These are phyloP conservation scores for Suillus weaverae DNA, from an alignment of 768 basidiomycete genomes.

Conservation along the genomic window DNA sequence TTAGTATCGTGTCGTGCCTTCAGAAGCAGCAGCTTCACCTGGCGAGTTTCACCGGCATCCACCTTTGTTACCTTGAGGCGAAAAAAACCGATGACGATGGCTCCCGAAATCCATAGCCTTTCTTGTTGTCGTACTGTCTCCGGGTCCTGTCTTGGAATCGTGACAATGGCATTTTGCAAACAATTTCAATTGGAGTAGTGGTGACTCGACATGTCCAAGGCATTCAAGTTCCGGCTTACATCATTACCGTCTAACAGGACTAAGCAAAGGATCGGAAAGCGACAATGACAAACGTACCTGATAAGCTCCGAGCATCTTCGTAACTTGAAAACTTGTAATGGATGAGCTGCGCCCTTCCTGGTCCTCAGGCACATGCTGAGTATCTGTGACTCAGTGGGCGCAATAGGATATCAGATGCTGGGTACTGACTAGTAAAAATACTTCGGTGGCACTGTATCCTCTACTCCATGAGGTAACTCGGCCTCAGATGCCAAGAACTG, in stretches of 20 bases:
- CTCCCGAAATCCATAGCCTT: background rate
- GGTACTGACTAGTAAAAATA: background rate
- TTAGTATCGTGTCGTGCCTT: slow-evolving; percentile 22
- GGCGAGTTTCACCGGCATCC: slow-evolving; percentile 50
- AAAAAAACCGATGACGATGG: background rate
- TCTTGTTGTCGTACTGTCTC: background rate
- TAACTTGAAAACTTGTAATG: background rate
- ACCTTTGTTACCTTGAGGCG: slow-evolving; percentile 26
- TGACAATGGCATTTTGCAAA: background rate
- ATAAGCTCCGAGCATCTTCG: too few relatives aligned
- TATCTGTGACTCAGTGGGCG: background rate
- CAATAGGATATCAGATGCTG: background rate
- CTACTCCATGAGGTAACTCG: background rate
- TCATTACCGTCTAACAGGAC: too few relatives aligned
- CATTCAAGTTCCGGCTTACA: background rate
- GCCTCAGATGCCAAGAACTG: background rate
- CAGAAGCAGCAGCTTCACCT: slow-evolving; percentile 39
- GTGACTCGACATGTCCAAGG: background rate
- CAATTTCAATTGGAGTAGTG: background rate
- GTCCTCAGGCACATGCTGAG: background rate
- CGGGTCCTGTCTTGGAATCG: background rate
- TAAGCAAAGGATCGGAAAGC: too few relatives aligned
- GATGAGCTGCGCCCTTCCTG: background rate
- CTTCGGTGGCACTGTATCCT: background rate
- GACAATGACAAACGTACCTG: too few relatives aligned